Base-by-base conservation (phyloP, 2,329 filamentous ascomycete genomes). In the Aureobasidium sp. region DNA sequence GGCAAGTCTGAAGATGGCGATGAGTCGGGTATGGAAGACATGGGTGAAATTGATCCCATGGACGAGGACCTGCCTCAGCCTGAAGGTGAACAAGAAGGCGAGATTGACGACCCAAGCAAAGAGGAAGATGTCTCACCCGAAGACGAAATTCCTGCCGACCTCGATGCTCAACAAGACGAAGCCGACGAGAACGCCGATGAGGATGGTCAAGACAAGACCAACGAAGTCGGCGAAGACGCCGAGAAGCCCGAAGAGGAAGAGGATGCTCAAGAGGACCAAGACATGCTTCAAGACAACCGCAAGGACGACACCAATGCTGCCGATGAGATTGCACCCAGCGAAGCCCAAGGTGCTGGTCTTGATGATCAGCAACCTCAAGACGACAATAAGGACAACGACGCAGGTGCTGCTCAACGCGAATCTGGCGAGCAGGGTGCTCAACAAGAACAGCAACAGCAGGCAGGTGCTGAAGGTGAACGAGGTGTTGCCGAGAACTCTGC, bases 381-480 rank as follows among this genome's bases (percentile, higher is more conserved):
- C n/a, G 73, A 85, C 24, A 77, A 84, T 66, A 60, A 66, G 9
- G 58, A 65, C 17, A 81, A 78, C 64, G 83, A 85, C 56, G 80
- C 81, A 2, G 75, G 69, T 42, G 81, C 86, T 31, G 73, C 74
- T 2, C 83, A 89, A 68, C 82, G 82, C 64, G 85, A 90, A 22
- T 81, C 85, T 60, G 87, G 87, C 17, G 81, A 86, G 24, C 80
- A 85, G 72, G 85, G 86, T 61, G 85, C 89, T 27, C 80, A 83
- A 12, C 80, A 83, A 1, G 82, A 85, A 6, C 83, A 69, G 50
- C 65, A 66, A 50, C 66, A 68, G 50, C 63, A 66, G n/a, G 64
- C 65, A n/a, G 63, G 64, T 33, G 48, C 62, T 17, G 61, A 69
- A 40, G 62, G 65, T 15, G 56, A 65, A 31, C 62, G 64, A 15